phyloP scores from a whole-genome alignment of 106 monocot genomes.

The Posidonia australis region DNA sequence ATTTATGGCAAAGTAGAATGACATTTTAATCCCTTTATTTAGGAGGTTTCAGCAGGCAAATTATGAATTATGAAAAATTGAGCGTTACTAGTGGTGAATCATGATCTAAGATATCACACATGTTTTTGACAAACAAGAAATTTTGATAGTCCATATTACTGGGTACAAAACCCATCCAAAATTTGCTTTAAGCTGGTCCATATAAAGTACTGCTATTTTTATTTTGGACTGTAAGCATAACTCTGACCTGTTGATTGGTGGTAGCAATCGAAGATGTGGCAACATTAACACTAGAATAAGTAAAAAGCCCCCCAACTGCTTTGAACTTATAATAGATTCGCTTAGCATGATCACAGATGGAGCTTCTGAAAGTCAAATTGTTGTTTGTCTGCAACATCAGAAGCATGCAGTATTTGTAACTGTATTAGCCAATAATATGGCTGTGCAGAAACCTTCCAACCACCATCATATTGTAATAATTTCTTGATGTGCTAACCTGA shows the following conservation, averaged over 20 bases:
- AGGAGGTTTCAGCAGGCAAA: no score
- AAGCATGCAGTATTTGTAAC: not conserved
- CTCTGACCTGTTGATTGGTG: constrained; percentile 62
- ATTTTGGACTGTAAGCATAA: not conserved
- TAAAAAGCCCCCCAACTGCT: constrained; percentile 34
- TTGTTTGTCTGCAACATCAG: constrained; percentile 40
- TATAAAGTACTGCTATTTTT: not conserved
- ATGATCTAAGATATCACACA: no score
- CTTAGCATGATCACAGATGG: constrained; percentile 53
- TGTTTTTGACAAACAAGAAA: no score
- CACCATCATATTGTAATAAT: not conserved
- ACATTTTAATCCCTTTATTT: no score
- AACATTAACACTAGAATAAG: constrained; percentile 53
- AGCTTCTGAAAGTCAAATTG: constrained; percentile 30
- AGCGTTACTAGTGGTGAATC: no score
- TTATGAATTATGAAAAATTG: no score
- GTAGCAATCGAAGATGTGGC: constrained; percentile 42
- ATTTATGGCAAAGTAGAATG: no score
- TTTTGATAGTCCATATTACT: not conserved
- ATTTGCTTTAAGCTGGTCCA: not conserved
- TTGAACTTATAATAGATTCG: constrained; percentile 41
- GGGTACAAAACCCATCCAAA: not conserved
- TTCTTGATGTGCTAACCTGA: constrained; percentile 37
- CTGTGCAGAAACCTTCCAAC: not conserved
- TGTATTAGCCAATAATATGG: not conserved